A percentile compares a stretch with the other conserved stretches of the same genome.
These are phyloP conservation scores for Teratosphaeria destructans DNA, from an alignment of 2,329 filamentous ascomycete species.

Conservation along the genomic window DNA sequence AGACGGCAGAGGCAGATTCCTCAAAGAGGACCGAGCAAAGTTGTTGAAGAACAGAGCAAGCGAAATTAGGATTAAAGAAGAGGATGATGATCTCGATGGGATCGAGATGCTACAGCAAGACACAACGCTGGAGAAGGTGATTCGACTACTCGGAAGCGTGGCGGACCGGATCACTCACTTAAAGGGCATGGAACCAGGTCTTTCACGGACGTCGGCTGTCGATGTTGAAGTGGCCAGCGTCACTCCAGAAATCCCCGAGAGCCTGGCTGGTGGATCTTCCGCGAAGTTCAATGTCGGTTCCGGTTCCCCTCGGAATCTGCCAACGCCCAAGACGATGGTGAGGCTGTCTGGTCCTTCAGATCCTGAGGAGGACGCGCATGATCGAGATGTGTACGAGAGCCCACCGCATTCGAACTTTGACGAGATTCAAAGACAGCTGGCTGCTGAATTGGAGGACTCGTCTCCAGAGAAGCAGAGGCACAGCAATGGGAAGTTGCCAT, in stretches of 20 bases:
- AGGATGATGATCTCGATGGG: not conserved
- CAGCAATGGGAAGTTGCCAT: not conserved
- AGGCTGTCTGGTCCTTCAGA: not conserved
- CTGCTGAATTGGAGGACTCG: not conserved
- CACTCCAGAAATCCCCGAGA: not conserved
- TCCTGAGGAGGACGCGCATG: not conserved
- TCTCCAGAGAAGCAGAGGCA: not conserved
- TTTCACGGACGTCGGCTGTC: not conserved
- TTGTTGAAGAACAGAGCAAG: not conserved
- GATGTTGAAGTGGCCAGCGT: not conserved
- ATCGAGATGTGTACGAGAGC: not conserved
- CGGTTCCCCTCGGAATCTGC: not conserved
- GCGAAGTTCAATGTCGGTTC: not conserved
- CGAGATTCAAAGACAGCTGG: not conserved
- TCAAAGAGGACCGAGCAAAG: not conserved
- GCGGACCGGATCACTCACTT: not conserved
- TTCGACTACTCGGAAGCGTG: not conserved
- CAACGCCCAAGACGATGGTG: not conserved
- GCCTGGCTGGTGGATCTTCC: not conserved
- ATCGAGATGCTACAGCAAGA: not conserved
- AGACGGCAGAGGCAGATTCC: not conserved
- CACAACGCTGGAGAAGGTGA: not conserved
- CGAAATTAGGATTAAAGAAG: not conserved
- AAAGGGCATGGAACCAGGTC: not conserved
- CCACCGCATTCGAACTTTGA: not conserved